These are phyloP conservation scores for Crithidia thermophila DNA, from an alignment of 208 protist species.

Conservation along the genomic window DNA sequence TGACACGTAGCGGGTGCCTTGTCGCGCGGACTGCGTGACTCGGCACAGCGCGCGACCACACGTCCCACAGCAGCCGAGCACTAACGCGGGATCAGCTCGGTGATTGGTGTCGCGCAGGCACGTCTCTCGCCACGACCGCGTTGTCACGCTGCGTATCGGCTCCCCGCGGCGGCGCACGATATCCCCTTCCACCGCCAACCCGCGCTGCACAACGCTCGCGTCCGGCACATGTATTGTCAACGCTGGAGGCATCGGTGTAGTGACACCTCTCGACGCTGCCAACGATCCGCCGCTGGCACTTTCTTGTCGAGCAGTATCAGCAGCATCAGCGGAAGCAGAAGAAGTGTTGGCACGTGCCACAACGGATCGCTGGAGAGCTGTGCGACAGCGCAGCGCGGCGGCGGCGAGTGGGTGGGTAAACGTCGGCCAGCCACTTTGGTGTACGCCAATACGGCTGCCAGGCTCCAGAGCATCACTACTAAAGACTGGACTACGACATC, in stretches of 20 bases:
- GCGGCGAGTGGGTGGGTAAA: conserved; percentile 30
- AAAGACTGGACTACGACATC: conserved; percentile 43
- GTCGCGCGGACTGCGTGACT: conserved; percentile 29
- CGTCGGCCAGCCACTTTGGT: conserved; percentile 54
- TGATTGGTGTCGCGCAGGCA: conserved; percentile 72
- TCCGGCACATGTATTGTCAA: conserved; percentile 18
- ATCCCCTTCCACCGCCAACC: conserved; percentile 60
- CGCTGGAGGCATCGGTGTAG: not conserved
- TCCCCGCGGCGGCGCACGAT: conserved; percentile 33
- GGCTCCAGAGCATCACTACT: conserved; percentile 13
- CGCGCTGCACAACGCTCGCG: conserved; percentile 24
- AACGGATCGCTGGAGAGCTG: conserved; percentile 28
- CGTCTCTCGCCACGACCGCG: conserved; percentile 55
- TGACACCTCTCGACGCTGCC: no score
- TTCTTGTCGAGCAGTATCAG: no score
- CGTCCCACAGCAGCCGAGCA: conserved; percentile 47
- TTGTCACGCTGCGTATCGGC: conserved; percentile 14
- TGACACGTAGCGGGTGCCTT: conserved; percentile 23
- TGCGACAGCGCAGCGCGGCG: conserved; percentile 25
- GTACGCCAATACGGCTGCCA: conserved; percentile 20
- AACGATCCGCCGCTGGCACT: no score
- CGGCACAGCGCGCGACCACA: conserved; percentile 63
- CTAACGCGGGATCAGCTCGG: conserved; percentile 42
- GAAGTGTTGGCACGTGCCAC: not conserved
- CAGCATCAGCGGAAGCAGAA: not conserved